These are phyloP conservation scores for Curvularia lunata DNA, from an alignment of 2,329 filamentous ascomycete genomes.

Conservation along the genomic window DNA sequence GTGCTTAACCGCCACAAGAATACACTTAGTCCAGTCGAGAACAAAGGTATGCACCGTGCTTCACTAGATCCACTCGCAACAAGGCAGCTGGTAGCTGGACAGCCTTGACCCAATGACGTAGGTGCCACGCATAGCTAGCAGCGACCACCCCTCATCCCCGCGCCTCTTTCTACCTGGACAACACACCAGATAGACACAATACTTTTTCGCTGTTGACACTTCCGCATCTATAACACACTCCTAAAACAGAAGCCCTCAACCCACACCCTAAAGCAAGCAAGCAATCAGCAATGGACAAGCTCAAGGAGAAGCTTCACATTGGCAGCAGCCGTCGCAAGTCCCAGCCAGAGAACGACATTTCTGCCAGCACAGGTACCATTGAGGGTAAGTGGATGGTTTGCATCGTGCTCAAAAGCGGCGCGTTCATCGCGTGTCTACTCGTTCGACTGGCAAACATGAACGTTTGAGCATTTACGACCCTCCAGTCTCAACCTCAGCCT, in stretches of 20 bases:
- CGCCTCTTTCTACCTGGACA: slow-evolving; percentile 12
- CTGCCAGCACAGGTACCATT: slow-evolving; percentile 18
- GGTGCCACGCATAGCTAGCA: slow-evolving; percentile 21
- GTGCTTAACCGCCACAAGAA: slow-evolving; percentile 2
- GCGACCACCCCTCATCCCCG: slow-evolving; percentile 22
- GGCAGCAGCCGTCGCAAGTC: slow-evolving; percentile 41
- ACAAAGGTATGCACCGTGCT: slow-evolving; percentile 11
- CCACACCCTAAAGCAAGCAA: slow-evolving; percentile 1
- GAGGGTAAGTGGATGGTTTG: slow-evolving; percentile 23
- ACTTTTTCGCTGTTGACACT: slow-evolving; percentile 1
- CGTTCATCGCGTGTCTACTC: background rate
- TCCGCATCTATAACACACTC: slow-evolving; percentile 1
- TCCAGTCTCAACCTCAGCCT: background rate
- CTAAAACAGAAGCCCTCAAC: slow-evolving; percentile 1
- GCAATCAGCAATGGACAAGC: slow-evolving; percentile 38
- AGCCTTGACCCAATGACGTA: slow-evolving; percentile 23
- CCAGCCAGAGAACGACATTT: slow-evolving; percentile 32
- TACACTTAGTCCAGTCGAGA: slow-evolving; percentile 4
- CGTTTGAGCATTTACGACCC: background rate
- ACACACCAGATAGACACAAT: slow-evolving; percentile 13
- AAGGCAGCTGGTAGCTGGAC: slow-evolving; percentile 17
- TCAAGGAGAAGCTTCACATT: slow-evolving; percentile 48
- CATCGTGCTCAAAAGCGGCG: background rate
- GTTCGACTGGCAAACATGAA: background rate
- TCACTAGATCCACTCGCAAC: slow-evolving; percentile 15